Base-by-base conservation (phyloP, 2,329 filamentous ascomycete species). In the Alternaria consortialis region DNA sequence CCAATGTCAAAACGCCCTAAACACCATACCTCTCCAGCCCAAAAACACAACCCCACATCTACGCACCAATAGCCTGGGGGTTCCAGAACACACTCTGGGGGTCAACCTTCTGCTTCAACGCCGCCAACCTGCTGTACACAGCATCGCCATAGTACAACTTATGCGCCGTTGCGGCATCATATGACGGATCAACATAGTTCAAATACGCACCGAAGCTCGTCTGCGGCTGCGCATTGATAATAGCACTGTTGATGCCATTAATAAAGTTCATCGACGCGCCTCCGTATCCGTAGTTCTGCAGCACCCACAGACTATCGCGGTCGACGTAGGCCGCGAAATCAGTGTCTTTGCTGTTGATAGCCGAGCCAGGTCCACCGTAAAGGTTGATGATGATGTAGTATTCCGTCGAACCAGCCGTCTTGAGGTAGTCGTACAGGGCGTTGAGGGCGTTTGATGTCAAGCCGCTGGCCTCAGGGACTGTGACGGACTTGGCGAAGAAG, bases 151-250 rank as follows among this genome's bases (percentile, higher is more conserved):
- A 86, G 73, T 86, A 86, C 63, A 84, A 70, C 60, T 81, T 70
- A 63, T 84, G 81, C 3, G 85, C 85, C n/a, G 78, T 78, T 2
- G 77, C 77, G n/a, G 80, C 77, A 68, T 79, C 77, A 58, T 85
- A 76, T 43, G 75, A 79, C 0, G 84, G 80, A 66, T 87, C 85
- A 4, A 84, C 80, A 53, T 86, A 87, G 76, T 86, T 86, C 65
- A 83, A 76, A 63, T 86, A 87, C 58, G 82, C 82, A 17, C 82
- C 83, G 73, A 83, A 84, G 7, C 75, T 66, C 1, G 74, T 77
- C 36, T 77, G 66, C 12, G 74, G 72, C 72, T 80, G 75, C n/a
- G 70, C 72, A 12, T 74, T 68, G 31, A 73, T 77, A 50, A 82
- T 73, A 6, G 74, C 77, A 9, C 78, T 73, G 62, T 81, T 80